These are phyloP conservation scores for Euphorbia tirucalli DNA, from an alignment of 345 rosid genomes.

Conservation along the genomic window DNA sequence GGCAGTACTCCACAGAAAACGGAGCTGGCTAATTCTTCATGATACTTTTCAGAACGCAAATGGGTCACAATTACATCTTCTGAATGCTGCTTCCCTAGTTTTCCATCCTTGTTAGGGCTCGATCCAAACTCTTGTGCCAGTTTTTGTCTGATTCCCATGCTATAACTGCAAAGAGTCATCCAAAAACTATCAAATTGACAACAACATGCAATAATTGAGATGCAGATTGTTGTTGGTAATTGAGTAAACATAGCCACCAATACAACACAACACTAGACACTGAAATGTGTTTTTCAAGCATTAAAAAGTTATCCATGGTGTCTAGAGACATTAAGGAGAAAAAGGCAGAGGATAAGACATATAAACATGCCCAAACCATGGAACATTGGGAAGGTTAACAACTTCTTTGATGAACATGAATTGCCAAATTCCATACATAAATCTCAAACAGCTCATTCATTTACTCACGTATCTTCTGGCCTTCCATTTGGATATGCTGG, in stretches of 20 bases:
- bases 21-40: conserved; percentile 68
- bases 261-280: neutral
- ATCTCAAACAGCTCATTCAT: neutral
- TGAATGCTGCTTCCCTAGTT: conserved; percentile 83
- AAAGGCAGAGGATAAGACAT: neutral
- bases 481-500: conserved; percentile 80
- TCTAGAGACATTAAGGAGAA: neutral
- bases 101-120: conserved; percentile 81
- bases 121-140: conserved; percentile 92
- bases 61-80: conserved; percentile 76
- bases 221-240: neutral
- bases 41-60: conserved; percentile 60
- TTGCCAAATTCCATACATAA: neutral
- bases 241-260: conserved; percentile 9
- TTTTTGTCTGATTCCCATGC: conserved; percentile 96
- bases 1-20: conserved; percentile 91
- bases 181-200: conserved; percentile 8
- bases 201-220: neutral
- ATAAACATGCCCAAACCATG: neutral
- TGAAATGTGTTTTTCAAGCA: neutral
- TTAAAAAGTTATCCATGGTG: neutral
- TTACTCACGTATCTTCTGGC: conserved; percentile 85
- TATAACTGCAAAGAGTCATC: conserved; percentile 58
- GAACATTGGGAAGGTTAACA: neutral
- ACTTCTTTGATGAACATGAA: neutral